Evolutionary conservation across 495 filamentous ascomycete genomes (phyloP).

Genomic region (Neohortaea acidophila): DNA sequence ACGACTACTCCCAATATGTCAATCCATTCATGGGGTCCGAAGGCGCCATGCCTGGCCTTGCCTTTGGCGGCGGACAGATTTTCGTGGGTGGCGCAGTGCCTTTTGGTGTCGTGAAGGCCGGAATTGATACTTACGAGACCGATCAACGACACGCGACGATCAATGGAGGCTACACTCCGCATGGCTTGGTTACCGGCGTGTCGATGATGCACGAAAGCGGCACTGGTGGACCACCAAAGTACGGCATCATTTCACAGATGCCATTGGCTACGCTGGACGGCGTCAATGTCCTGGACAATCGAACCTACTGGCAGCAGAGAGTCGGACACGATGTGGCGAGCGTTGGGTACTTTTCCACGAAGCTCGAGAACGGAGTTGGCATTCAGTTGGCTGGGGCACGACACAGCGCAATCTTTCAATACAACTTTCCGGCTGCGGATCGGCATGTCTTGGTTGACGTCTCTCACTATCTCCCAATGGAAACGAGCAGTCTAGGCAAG

Average conservation of each 20-base stretch:
- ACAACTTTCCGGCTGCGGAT: constrained; percentile 18
- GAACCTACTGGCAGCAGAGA: constrained; percentile 24
- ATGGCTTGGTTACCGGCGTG: constrained; percentile 24
- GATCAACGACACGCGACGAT: constrained; percentile 21
- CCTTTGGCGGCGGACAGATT: constrained; percentile 26
- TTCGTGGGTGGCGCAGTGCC: constrained; percentile 24
- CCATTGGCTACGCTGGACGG: constrained; percentile 17
- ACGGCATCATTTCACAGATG: constrained; percentile 26
- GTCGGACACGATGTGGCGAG: constrained; percentile 21
- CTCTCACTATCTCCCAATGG: constrained; percentile 23
- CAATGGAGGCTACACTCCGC: constrained; percentile 26
- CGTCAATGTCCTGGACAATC: constrained; percentile 25
- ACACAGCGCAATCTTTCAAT: constrained; percentile 22
- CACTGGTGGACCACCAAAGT: constrained; percentile 26
- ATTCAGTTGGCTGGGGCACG: constrained; percentile 19
- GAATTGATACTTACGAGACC: constrained; percentile 25
- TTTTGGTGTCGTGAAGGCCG: constrained; percentile 26
- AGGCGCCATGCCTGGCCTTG: constrained; percentile 21
- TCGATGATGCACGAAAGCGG: constrained; percentile 25
- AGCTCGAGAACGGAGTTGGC: constrained; percentile 21
- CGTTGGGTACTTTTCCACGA: constrained; percentile 23
- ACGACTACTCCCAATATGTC: constrained; percentile 25
- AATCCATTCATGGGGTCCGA: constrained; percentile 27
- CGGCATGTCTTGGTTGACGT: constrained; percentile 24
- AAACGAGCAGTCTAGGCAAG: constrained; percentile 14